Evolutionary conservation across 176 grass and related monocot species (phyloP).

Genomic region (Carex pumila): DNA sequence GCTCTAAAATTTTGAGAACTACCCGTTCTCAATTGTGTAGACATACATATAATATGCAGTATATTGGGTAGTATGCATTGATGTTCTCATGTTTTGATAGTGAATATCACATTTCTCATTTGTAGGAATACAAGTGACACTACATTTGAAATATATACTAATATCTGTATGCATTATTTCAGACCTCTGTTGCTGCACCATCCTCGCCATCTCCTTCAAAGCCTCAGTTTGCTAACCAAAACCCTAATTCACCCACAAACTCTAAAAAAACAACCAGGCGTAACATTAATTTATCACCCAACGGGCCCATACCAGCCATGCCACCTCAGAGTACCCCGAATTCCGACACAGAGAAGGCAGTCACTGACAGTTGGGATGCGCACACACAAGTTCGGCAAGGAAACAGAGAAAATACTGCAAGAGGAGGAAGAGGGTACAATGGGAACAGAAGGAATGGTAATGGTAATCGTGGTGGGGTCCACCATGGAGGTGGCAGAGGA

Average conservation of each 20-base stretch:
- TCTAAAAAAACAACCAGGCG: conserved; percentile 12
- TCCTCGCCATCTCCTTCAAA: conserved; percentile 19
- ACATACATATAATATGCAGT: neutral
- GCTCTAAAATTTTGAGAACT: neutral
- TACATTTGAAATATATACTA: neutral
- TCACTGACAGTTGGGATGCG: neutral
- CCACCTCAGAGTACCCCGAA: neutral
- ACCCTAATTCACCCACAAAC: conserved; percentile 19
- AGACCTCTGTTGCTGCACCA: neutral
- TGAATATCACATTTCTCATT: neutral
- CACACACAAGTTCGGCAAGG: conserved; percentile 1
- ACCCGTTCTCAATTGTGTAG: neutral
- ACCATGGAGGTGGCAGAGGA: conserved; percentile 8
- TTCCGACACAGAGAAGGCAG: neutral
- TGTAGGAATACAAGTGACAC: neutral
- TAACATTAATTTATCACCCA: neutral
- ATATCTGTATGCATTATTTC: neutral
- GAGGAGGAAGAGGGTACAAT: conserved; percentile 10
- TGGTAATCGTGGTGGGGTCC: neutral
- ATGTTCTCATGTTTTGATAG: neutral
- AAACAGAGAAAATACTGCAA: conserved; percentile 11
- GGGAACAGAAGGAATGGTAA: neutral
- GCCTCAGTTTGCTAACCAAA: conserved; percentile 4
- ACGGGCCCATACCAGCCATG: neutral
- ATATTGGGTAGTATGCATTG: neutral